Evolutionary conservation across 139 green algal species (phyloP).

Genomic region (Desmodesmus armatus): DNA sequence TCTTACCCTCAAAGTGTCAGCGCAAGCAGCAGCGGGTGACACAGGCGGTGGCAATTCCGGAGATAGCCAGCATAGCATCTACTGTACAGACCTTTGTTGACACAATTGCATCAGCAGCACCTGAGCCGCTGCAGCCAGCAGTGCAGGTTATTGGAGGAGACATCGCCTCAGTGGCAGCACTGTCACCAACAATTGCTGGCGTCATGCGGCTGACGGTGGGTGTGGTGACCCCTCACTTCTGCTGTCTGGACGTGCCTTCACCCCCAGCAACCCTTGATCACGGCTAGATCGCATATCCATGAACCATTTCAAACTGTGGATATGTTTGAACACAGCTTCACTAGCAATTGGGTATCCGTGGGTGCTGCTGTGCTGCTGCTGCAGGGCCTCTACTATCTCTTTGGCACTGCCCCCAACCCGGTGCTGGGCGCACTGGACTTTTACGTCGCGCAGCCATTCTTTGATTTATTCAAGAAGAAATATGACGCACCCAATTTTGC

Average conservation of each 20-base stretch:
- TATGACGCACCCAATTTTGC: conserved; percentile 60
- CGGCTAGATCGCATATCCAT: too few species aligned
- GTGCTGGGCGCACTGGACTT: conserved; percentile 82
- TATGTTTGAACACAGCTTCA: not conserved
- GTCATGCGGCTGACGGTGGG: conserved; percentile 51
- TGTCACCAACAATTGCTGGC: conserved; percentile 51
- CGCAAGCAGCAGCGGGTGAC: not conserved
- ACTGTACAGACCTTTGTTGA: conserved; percentile 44
- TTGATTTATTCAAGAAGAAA: conserved; percentile 51
- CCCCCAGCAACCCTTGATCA: too few species aligned
- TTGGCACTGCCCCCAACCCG: conserved; percentile 68
- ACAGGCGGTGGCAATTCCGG: conserved; percentile 7
- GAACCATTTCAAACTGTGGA: too few species aligned
- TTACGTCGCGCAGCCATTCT: conserved; percentile 75
- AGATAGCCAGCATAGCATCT: conserved; percentile 44
- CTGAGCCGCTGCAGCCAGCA: conserved; percentile 44
- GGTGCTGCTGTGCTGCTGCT: conserved; percentile 1
- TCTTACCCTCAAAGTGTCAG: not conserved
- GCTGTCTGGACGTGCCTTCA: not conserved
- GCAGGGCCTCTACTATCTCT: conserved; percentile 68
- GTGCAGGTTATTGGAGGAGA: conserved; percentile 52
- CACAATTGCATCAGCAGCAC: not conserved
- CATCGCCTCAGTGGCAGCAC: conserved; percentile 46
- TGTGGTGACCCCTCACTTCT: not conserved
- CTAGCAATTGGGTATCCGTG: too few species aligned